Evolutionary conservation across 2,329 filamentous ascomycete species (phyloP).

Genomic region (Ascochyta clinopodiicola): DNA sequence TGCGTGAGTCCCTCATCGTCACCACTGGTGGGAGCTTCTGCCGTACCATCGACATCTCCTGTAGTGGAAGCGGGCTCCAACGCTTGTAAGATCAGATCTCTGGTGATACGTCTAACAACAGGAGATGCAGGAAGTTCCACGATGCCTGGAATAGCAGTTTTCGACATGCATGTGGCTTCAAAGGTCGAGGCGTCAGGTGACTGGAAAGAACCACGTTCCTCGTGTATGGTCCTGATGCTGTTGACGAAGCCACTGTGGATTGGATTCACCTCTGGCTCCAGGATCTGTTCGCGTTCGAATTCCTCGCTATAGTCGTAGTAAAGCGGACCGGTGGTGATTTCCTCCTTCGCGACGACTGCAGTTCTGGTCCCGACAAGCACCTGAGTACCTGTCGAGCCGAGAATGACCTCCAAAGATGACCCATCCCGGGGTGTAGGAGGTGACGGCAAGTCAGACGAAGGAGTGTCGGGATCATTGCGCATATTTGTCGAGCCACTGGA

Average conservation of each 20-base stretch:
- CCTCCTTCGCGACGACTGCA: constrained; percentile 33
- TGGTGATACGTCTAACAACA: constrained; percentile 41
- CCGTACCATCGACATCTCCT: constrained; percentile 25
- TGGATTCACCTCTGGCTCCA: constrained; percentile 22
- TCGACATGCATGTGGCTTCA: not conserved
- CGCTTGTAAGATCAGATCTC: constrained; percentile 38
- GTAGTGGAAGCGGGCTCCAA: constrained; percentile 39
- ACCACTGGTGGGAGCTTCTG: not conserved
- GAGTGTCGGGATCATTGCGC: constrained; percentile 49
- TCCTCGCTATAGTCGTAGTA: constrained; percentile 50
- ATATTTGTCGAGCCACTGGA: constrained; percentile 42
- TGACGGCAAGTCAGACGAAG: constrained; percentile 53
- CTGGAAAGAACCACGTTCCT: constrained; percentile 38
- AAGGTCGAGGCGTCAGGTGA: constrained; percentile 1
- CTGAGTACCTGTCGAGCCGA: constrained; percentile 24
- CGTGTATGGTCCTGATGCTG: constrained; percentile 52
- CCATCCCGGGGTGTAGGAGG: constrained; percentile 53
- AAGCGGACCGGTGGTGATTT: constrained; percentile 20
- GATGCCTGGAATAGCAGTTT: constrained; percentile 10
- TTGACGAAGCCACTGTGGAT: constrained; percentile 50
- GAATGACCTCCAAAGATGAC: constrained; percentile 42
- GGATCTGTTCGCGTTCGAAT: constrained; percentile 37
- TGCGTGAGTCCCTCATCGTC: not conserved
- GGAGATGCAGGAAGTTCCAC: constrained; percentile 43
- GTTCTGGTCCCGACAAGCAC: constrained; percentile 40